phyloP scores from a whole-genome alignment of 2,329 filamentous ascomycete species.

The Calonectria hawksworthii region DNA sequence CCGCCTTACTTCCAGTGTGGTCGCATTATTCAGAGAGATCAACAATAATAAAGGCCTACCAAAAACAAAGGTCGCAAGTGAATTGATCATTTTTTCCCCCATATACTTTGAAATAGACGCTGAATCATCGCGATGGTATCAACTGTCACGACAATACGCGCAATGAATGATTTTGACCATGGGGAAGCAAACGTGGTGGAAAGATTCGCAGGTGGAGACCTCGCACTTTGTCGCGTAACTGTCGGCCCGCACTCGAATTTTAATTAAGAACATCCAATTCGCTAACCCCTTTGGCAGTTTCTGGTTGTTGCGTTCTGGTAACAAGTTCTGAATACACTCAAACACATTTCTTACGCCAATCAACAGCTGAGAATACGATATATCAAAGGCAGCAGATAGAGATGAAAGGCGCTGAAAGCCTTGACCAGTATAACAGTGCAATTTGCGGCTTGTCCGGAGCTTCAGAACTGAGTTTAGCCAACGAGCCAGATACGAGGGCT shows the following conservation, averaged over 20 bases:
- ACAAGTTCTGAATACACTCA: not conserved
- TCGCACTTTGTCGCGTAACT: no score
- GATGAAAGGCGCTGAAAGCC: not conserved
- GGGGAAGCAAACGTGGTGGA: no score
- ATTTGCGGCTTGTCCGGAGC: not conserved
- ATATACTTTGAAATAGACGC: not conserved
- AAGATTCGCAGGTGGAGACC: not conserved
- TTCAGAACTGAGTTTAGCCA: not conserved
- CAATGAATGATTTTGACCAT: not conserved
- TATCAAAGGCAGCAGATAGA: no score
- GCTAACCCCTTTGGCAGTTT: not conserved
- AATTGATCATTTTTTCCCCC: not conserved
- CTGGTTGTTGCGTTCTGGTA: not conserved
- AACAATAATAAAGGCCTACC: no score
- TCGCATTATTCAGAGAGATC: not conserved
- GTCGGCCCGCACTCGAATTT: not conserved
- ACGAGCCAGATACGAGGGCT: not conserved
- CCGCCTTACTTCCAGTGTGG: no score
- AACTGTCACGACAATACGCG: not conserved
- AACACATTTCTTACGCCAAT: not conserved
- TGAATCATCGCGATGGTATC: not conserved
- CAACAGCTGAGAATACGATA: no score
- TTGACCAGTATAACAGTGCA: not conserved
- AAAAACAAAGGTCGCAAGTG: not conserved
- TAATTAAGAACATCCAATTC: not conserved